Percentiles rank a stretch among this genome's conserved stretches.
phyloP scores from a whole-genome alignment of 306 rosid species.

The Casuarina cunninghamiana region DNA sequence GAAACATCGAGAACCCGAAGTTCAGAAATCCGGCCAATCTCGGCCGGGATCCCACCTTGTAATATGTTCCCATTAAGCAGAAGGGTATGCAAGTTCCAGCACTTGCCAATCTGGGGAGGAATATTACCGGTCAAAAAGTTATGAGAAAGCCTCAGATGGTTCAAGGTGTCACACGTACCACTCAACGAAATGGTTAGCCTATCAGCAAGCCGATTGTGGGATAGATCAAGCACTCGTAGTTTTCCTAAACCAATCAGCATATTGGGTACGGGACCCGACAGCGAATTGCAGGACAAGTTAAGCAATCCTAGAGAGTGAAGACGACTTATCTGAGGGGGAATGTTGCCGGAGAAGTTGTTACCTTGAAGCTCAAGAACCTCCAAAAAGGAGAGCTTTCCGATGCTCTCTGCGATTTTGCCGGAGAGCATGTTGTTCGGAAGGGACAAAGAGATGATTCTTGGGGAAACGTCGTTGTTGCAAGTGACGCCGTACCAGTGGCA shows the following conservation, averaged over 20 bases:
- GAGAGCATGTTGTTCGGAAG: slow-evolving; percentile 47
- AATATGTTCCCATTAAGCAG: slow-evolving; percentile 63
- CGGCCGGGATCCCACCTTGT: slow-evolving; percentile 54
- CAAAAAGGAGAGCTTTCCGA: slow-evolving; percentile 39
- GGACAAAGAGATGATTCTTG: slow-evolving; percentile 46
- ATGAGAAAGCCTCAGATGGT: slow-evolving; percentile 51
- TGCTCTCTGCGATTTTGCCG: slow-evolving; percentile 48
- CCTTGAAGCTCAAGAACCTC: slow-evolving; percentile 56
- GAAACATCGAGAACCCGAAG: slow-evolving; percentile 68
- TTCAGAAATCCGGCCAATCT: slow-evolving; percentile 45
- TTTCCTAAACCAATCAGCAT: slow-evolving; percentile 39
- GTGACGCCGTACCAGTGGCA: slow-evolving; percentile 57
- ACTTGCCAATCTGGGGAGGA: slow-evolving; percentile 54
- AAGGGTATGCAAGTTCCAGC: slow-evolving; percentile 51
- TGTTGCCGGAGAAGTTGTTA: slow-evolving; percentile 55
- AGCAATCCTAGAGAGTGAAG: slow-evolving; percentile 46
- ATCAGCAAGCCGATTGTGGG: slow-evolving; percentile 53
- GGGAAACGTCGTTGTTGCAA: slow-evolving; percentile 33
- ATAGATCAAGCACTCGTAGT: slow-evolving; percentile 49
- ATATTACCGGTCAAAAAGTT: slow-evolving; percentile 52
- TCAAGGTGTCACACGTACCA: slow-evolving; percentile 38
- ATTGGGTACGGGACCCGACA: slow-evolving; percentile 46
- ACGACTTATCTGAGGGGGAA: slow-evolving; percentile 41
- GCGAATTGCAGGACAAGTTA: slow-evolving; percentile 53
- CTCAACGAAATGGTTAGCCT: slow-evolving; percentile 19